phyloP scores from a whole-genome alignment of 768 basidiomycete genomes.

The Chalciporus piperatus region DNA sequence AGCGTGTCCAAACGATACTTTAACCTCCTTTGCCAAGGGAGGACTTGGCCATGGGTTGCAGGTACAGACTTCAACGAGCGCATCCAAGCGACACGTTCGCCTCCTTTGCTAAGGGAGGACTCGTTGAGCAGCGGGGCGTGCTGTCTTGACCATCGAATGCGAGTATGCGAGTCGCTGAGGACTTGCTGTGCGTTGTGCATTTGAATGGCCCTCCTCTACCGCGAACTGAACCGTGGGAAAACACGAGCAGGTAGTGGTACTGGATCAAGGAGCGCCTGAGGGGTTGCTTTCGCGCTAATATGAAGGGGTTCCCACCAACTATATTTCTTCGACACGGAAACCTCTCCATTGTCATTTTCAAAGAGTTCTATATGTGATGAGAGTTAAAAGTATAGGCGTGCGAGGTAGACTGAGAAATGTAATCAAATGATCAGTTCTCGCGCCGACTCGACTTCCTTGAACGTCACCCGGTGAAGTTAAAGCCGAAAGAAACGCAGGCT shows the following conservation, averaged over 20 bases:
- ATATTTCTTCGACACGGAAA: slow-evolving; percentile 39
- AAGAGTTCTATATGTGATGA: slow-evolving; percentile 73
- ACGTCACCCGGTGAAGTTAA: too few species aligned
- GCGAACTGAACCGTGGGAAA: too few species aligned
- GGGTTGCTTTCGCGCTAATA: too few species aligned
- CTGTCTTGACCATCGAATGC: not conserved
- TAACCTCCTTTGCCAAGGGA: not conserved
- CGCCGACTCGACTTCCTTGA: too few species aligned
- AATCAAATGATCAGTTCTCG: too few species aligned
- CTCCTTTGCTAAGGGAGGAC: slow-evolving; percentile 11
- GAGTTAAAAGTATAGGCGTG: slow-evolving; percentile 41
- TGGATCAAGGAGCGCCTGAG: too few species aligned
- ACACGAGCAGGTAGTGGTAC: too few species aligned
- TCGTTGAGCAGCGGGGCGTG: not conserved
- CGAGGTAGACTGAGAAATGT: too few species aligned
- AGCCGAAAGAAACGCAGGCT: too few species aligned
- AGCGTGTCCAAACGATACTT: not conserved
- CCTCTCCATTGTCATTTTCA: slow-evolving; percentile 40
- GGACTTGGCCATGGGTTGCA: not conserved
- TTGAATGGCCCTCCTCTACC: too few species aligned
- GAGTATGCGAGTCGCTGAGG: not conserved
- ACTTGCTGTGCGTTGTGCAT: too few species aligned
- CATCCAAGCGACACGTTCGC: not conserved
- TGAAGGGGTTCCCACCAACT: slow-evolving; percentile 39
- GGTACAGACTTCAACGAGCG: not conserved